Evolutionary conservation across 2,329 filamentous ascomycete species (phyloP), one percentile per base, ranked within the genome.

Genomic region (Hysterium pulicare): DNA sequence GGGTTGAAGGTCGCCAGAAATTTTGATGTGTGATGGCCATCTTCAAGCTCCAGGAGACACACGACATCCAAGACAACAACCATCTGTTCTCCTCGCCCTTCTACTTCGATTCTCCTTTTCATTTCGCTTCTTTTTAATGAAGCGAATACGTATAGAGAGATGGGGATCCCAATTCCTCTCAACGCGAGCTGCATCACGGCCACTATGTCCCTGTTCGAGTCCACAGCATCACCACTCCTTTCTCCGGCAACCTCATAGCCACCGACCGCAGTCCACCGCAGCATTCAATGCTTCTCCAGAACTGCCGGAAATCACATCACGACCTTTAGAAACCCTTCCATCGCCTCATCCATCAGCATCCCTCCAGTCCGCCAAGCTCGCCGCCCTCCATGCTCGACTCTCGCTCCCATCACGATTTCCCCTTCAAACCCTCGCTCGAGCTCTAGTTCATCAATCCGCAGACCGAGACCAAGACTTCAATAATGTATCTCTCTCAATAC

Each of bases 351-450:
- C 83, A 52, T 72, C 78, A 57, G 76, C 77, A 52, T 86, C 89
- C 33, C 71, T 76, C 46, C 68, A 75, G 52, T 97, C 91, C 35
- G 84, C 90, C 49, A 97, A 96, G 74, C 85, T 98, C 56, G 83
- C 90, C 50, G 90, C 93, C 51, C 81, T 98, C 34, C 90, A 96
- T 68, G 88, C 90, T 57, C 87, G 93, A 67, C 80, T 98, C 48
- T 82, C 82, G 31, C 82, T 98, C 43, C 84, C 90, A 19, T 77
- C 80, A 49, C 87, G 86, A 69, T 78, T 97, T 49, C 91, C 93
- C 26, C 71, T 95, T 46, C 79, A 93, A 72, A 91, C 87, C 4
- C 81, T 98, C 52, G 90, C 88, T 47, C 82, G 91, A 47, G 82
- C 89, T 41, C 82, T 98, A 48, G 80, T 97, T 58, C 87, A 95